These are phyloP conservation scores for Penicillium polonicum DNA, from an alignment of 2,329 filamentous ascomycete genomes.

Conservation along the genomic window DNA sequence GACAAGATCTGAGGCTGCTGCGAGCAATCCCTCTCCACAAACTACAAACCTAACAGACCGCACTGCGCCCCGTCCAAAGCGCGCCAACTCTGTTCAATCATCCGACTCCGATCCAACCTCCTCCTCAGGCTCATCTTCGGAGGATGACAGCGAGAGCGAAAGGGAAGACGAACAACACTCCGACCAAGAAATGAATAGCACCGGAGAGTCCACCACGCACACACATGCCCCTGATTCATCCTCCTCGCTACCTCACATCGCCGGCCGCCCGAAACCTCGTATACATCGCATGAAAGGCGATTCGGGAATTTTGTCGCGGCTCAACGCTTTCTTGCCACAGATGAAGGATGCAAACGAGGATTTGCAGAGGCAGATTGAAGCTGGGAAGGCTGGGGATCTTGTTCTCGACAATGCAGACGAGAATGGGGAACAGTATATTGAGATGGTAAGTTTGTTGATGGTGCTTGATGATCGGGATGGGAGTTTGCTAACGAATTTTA, in stretches of 20 bases:
- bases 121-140: slow-evolving; percentile 27
- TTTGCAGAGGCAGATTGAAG: slow-evolving; percentile 40
- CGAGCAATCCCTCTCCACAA: background rate
- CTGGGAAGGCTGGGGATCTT: slow-evolving; percentile 32
- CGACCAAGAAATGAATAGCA: slow-evolving; percentile 11
- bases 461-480: background rate
- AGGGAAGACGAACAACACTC: slow-evolving; percentile 22
- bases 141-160: slow-evolving; percentile 27
- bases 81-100: slow-evolving; percentile 3
- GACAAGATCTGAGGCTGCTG: background rate
- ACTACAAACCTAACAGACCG: slow-evolving; percentile 4
- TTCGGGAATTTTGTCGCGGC: slow-evolving; percentile 36
- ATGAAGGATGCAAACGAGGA: slow-evolving; percentile 46
- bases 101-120: slow-evolving; percentile 28
- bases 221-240: background rate
- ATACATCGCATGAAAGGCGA: slow-evolving; percentile 31
- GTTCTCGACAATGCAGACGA: slow-evolving; percentile 38
- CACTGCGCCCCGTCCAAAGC: background rate
- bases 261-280: slow-evolving; percentile 35
- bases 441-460: slow-evolving; percentile 37
- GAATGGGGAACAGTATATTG: slow-evolving; percentile 41
- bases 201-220: background rate
- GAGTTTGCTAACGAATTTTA: slow-evolving; percentile 17
- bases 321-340: slow-evolving; percentile 44
- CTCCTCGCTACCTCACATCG: slow-evolving; percentile 28